Base-by-base conservation (phyloP, 2,329 filamentous ascomycete species). In the Nigrograna mackinnonii region DNA sequence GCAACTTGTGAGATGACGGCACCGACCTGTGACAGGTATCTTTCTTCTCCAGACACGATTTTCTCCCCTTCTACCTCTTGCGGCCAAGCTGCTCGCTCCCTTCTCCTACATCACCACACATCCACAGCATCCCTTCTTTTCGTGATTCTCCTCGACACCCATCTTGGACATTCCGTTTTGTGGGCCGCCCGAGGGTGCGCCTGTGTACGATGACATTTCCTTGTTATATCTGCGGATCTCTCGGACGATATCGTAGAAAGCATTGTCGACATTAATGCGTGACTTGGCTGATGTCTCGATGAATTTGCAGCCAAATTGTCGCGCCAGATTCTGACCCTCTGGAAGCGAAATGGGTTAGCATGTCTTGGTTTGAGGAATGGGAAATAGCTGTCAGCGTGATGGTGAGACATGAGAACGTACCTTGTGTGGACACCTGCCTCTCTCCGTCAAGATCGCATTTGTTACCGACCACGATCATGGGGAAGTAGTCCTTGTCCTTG, bases 401-500 rank as follows among this genome's bases (percentile, higher is more conserved):
- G 30, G 35, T 36, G 46, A 46, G 38, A 50, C 38, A n/a, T n/a
- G n/a, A 42, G 37, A 26, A 74, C 84, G 52, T 80, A 96, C 92
- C 92, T 83, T 95, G 86, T 76, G 87, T 86, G 53, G 89, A 87
- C 46, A 99, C 94, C 63, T 92, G 88, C 66, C 94, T 84, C 75
- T 99, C 92, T 59, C 79, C 79, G 66, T 96, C 92, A 70, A 99
- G 77, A 89, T 99, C 94, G 76, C 92, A 96, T 81, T 99, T 99
- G 83, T 99, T 99, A 60, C 91, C 94, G 31, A 97, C 94, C 34
- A 99, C 89, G 44, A 97, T 96, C 79, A 99, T 97, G 59, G 94
- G 94, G 79, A 99, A 99, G 72, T 96, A 96, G 75, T 99, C 94
- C 83, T 96, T 97, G 78, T 97, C 94, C 82, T 99, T 99, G 62